A percentile compares a stretch with the other conserved stretches of the same genome.
Evolutionary conservation across 1,284 basidiomycete species (phyloP).

Genomic region (Sporisorium iseilematis-ciliati): DNA sequence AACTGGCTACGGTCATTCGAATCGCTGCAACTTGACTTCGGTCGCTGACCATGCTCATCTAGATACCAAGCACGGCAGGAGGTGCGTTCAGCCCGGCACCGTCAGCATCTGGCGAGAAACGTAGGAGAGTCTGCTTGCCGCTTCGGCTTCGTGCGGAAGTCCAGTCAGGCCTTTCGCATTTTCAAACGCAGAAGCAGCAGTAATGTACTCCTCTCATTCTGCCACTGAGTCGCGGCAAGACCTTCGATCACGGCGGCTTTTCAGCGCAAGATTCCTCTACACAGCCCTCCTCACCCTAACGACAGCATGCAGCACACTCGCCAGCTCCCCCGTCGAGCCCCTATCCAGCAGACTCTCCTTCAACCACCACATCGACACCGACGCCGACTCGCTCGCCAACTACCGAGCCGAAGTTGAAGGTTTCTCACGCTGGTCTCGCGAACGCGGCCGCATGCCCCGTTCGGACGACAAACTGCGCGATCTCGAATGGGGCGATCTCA

Average conservation of each 20-base stretch:
- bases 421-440: conserved; percentile 43
- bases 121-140: neutral
- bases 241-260: neutral
- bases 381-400: conserved; percentile 36
- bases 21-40: neutral
- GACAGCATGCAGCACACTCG: conserved; percentile 11
- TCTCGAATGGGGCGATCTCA: conserved; percentile 82
- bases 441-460: conserved; percentile 56
- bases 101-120: neutral
- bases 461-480: conserved; percentile 69
- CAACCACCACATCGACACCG: conserved; percentile 38
- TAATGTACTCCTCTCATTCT: neutral
- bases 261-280: neutral
- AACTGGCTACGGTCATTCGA: neutral
- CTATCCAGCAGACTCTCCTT: conserved; percentile 38
- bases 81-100: conserved; percentile 9
- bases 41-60: conserved; percentile 3
- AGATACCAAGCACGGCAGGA: neutral
- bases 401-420: conserved; percentile 48
- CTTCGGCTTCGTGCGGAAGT: too few relatives aligned
- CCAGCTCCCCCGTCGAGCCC: conserved; percentile 33
- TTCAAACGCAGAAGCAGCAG: neutral
- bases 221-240: neutral
- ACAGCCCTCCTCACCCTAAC: conserved; percentile 16
- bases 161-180: too few relatives aligned